Percentiles rank a stretch among this genome's conserved stretches.
Evolutionary conservation across 129 eudicot genomes (phyloP).

Genomic region (Mikania micrantha): DNA sequence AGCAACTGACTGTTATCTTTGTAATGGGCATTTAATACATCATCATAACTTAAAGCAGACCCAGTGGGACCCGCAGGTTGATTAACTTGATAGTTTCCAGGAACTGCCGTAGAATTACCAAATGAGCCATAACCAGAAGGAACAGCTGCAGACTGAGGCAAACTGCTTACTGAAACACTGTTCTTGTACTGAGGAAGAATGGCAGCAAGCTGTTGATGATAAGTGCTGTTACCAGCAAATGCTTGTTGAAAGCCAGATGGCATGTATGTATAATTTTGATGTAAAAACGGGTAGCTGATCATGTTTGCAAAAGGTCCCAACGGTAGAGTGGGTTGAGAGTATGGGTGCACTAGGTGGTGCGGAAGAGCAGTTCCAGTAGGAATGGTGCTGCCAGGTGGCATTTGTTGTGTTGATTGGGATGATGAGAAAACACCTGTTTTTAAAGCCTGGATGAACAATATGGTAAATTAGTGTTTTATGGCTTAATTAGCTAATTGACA

Average conservation of each 20-base stretch:
- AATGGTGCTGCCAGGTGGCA: conserved; percentile 46
- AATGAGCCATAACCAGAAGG: conserved; percentile 79
- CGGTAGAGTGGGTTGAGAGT: conserved; percentile 78
- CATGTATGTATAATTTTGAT: conserved; percentile 81
- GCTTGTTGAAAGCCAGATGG: conserved; percentile 92
- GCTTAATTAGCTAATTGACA: neutral
- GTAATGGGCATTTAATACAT: conserved; percentile 75
- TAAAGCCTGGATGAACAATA: conserved; percentile 48
- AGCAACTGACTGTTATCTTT: conserved; percentile 71
- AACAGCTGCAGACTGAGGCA: conserved; percentile 79
- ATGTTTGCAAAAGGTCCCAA: conserved; percentile 77
- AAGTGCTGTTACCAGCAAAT: conserved; percentile 70
- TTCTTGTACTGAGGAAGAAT: conserved; percentile 75
- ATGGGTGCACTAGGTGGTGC: conserved; percentile 79
- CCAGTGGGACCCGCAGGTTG: conserved; percentile 70
- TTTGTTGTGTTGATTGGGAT: conserved; percentile 60
- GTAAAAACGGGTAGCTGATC: conserved; percentile 77
- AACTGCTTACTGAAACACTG: conserved; percentile 63
- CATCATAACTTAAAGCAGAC: conserved; percentile 68
- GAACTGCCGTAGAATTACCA: conserved; percentile 59
- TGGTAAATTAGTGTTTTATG: neutral
- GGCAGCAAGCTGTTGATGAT: conserved; percentile 79
- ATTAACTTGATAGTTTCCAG: conserved; percentile 76
- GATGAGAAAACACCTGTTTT: conserved; percentile 62
- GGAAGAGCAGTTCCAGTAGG: conserved; percentile 75